Evolutionary conservation across 169 alveolate species (phyloP).

Genomic region (Perkinsus chesapeaki): DNA sequence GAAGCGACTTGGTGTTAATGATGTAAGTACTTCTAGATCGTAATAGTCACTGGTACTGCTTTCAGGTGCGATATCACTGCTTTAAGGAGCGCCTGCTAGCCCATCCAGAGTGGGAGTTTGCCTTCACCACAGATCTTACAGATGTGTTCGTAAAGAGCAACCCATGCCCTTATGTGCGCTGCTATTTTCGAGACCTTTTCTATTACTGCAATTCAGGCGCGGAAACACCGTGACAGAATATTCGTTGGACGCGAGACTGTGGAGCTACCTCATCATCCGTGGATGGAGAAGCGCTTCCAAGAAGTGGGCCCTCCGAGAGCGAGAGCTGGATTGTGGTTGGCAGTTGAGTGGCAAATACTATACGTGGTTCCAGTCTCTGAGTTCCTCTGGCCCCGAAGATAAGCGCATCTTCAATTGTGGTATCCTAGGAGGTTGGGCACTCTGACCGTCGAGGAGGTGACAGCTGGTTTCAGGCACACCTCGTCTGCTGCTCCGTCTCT

Average conservation of each 20-base stretch:
- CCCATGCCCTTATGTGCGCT: neutral
- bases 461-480: neutral
- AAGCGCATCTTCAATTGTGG: neutral
- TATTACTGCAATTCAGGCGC: neutral
- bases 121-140: neutral
- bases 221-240: neutral
- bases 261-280: neutral
- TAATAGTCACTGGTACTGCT: no score
- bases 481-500: neutral
- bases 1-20: neutral
- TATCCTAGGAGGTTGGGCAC: neutral
- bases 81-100: neutral
- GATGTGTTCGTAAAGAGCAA: neutral
- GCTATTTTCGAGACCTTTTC: neutral
- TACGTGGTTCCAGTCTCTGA: neutral
- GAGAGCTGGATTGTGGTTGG: neutral
- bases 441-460: neutral
- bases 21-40: no score
- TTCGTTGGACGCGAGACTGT: neutral
- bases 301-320: no score
- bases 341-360: neutral
- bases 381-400: neutral
- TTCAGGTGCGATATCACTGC: neutral
- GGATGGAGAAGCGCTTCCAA: neutral
- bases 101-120: neutral